phyloP scores from a whole-genome alignment of 2,329 filamentous ascomycete genomes.

The Colletotrichum tropicale region DNA sequence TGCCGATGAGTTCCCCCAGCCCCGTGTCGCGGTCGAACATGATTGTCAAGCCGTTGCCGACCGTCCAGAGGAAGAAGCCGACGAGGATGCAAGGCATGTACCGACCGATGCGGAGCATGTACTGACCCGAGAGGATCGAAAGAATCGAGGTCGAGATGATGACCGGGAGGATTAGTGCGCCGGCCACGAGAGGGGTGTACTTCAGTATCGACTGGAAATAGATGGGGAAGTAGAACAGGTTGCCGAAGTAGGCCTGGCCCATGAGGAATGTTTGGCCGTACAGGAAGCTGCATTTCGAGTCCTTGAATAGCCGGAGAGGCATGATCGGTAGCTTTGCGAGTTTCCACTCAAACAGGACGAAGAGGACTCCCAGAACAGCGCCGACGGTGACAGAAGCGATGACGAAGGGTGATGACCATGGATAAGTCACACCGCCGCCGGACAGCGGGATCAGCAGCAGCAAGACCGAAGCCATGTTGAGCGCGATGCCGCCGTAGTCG shows the following conservation, averaged over 20 bases:
- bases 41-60: slow-evolving; percentile 35
- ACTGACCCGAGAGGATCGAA: slow-evolving; percentile 34
- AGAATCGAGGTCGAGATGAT: slow-evolving; percentile 28
- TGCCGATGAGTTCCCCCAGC: slow-evolving; percentile 30
- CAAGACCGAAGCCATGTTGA: slow-evolving; percentile 29
- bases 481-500: slow-evolving; percentile 30
- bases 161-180: slow-evolving; percentile 31
- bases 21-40: slow-evolving; percentile 28
- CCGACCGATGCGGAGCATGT: slow-evolving; percentile 29
- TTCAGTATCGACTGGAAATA: slow-evolving; percentile 36
- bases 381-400: slow-evolving; percentile 26
- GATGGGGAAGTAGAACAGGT: slow-evolving; percentile 32
- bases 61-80: slow-evolving; percentile 38
- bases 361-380: slow-evolving; percentile 23
- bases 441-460: slow-evolving; percentile 30
- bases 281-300: slow-evolving; percentile 23
- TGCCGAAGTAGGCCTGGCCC: slow-evolving; percentile 32
- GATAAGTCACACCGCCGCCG: slow-evolving; percentile 29
- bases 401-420: slow-evolving; percentile 29
- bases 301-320: slow-evolving; percentile 28
- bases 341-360: slow-evolving; percentile 32
- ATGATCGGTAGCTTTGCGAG: slow-evolving; percentile 30
- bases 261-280: slow-evolving; percentile 28
- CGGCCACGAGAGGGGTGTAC: slow-evolving; percentile 30
- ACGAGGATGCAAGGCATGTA: slow-evolving; percentile 32